Conservation (phyloP, 139 green algal genomes). For the Gonium pectorale region DNA sequence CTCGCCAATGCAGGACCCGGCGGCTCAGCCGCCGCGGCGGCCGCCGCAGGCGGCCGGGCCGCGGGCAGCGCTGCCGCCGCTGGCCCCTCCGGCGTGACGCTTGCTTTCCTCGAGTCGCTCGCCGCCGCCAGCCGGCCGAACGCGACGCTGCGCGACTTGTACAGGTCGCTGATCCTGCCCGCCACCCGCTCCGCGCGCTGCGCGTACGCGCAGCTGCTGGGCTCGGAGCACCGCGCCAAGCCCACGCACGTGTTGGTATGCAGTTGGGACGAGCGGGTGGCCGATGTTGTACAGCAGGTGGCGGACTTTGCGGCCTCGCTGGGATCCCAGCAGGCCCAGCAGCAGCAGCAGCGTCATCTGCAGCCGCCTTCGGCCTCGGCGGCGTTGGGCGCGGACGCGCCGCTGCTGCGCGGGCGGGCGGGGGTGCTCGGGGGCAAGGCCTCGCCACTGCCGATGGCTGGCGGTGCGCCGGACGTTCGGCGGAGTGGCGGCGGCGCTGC, state of each 20-base stretch:
- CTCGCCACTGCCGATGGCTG: not conserved
- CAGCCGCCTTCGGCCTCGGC: not conserved
- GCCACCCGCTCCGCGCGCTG: slow-evolving; percentile 4
- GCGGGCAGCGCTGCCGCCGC: not conserved
- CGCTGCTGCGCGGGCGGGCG: not conserved
- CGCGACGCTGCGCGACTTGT: slow-evolving; percentile 30
- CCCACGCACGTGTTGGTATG: slow-evolving; percentile 15
- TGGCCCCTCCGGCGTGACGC: slow-evolving; percentile 4
- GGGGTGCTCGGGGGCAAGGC: not conserved
- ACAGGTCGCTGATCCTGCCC: not conserved
- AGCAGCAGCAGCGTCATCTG: not conserved
- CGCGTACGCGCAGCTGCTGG: not conserved
- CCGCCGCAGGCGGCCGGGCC: not conserved
- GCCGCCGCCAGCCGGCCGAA: not conserved
- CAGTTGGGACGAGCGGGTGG: slow-evolving; percentile 30
- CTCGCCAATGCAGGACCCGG: not conserved
- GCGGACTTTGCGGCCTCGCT: not conserved
- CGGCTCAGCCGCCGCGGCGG: not conserved
- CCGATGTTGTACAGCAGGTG: not conserved
- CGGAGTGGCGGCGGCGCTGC: not conserved
- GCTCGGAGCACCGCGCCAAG: not conserved
- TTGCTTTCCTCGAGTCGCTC: slow-evolving; percentile 24
- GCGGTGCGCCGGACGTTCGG: not conserved
- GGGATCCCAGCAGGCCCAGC: not conserved
- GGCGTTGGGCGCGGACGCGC: not conserved